phyloP scores from a whole-genome alignment of 805 yeast genomes.

The Saccharomycopsis javanensis region DNA sequence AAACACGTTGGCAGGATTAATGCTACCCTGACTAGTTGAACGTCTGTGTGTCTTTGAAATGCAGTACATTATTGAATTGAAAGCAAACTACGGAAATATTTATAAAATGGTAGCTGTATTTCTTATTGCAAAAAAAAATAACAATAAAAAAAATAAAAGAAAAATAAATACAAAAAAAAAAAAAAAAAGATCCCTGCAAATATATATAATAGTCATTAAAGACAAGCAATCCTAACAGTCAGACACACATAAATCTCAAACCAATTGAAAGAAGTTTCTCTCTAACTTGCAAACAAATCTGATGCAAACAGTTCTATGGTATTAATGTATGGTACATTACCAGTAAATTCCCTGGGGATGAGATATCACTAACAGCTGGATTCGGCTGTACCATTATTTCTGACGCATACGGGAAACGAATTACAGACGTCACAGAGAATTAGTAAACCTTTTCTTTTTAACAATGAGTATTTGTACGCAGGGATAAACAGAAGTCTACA shows the following conservation, averaged over 20 bases:
- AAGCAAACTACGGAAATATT: neutral
- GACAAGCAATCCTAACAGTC: too few relatives aligned
- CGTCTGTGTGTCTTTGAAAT: neutral
- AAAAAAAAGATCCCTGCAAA: neutral
- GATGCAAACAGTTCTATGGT: neutral
- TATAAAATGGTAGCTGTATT: neutral
- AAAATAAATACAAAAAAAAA: neutral
- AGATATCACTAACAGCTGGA: neutral
- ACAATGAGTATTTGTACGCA: too few relatives aligned
- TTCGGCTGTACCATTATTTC: neutral
- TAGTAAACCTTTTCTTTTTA: too few relatives aligned
- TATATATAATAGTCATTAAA: too few relatives aligned
- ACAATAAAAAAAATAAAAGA: too few relatives aligned
- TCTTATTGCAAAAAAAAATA: neutral
- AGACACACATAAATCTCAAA: neutral
- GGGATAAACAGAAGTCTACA: too few relatives aligned
- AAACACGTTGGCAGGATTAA: neutral
- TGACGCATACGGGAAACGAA: neutral
- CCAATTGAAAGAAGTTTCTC: neutral
- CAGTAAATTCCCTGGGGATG: neutral
- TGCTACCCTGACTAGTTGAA: neutral
- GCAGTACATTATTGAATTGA: neutral
- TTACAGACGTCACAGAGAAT: too few relatives aligned
- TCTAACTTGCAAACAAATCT: conserved; percentile 1
- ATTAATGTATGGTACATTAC: neutral